Percentiles rank a stretch among this genome's conserved stretches.
Evolutionary conservation across 192 early-diverging fungal species (phyloP).

Genomic region (Obelidium mucronatum): DNA sequence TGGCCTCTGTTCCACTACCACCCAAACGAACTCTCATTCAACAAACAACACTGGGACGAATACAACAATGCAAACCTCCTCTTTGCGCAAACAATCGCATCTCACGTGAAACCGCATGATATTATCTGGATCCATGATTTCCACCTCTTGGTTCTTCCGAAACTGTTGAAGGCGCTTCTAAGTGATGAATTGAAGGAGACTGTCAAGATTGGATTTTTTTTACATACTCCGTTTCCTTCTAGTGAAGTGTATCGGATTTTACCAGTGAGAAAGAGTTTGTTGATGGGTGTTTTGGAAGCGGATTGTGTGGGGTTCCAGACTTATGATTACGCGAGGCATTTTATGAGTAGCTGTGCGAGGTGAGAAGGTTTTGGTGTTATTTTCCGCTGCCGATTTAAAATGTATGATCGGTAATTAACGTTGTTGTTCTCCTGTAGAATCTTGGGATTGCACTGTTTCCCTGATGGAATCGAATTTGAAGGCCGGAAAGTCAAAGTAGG

Average conservation of each 20-base stretch:
- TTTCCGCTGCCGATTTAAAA: neutral
- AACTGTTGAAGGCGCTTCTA: slow-evolving; percentile 74
- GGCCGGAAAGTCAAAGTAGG: slow-evolving; percentile 94
- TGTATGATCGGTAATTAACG: neutral
- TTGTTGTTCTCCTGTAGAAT: slow-evolving; percentile 54
- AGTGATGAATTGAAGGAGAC: slow-evolving; percentile 60
- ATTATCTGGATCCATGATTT: slow-evolving; percentile 81
- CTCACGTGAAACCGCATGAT: slow-evolving; percentile 84
- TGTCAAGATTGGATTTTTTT: slow-evolving; percentile 97
- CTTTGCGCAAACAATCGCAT: slow-evolving; percentile 92
- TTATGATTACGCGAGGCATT: slow-evolving; percentile 99
- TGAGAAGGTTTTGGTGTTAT: neutral
- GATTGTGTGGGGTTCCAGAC: slow-evolving; percentile 98
- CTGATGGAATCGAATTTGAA: slow-evolving; percentile 93
- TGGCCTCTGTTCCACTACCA: slow-evolving; percentile 99
- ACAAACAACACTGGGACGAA: slow-evolving; percentile 92
- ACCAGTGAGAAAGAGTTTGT: slow-evolving; percentile 77
- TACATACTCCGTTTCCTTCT: slow-evolving; percentile 98
- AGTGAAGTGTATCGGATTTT: slow-evolving; percentile 90
- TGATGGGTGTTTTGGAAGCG: slow-evolving; percentile 86
- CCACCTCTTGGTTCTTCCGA: slow-evolving; percentile 96
- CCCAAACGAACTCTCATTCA: slow-evolving; percentile 97
- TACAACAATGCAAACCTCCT: slow-evolving; percentile 90
- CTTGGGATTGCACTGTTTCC: slow-evolving; percentile 90
- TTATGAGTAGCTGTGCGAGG: slow-evolving; percentile 94